phyloP scores from a whole-genome alignment of 2,329 filamentous ascomycete genomes.

The Fusarium illudens region DNA sequence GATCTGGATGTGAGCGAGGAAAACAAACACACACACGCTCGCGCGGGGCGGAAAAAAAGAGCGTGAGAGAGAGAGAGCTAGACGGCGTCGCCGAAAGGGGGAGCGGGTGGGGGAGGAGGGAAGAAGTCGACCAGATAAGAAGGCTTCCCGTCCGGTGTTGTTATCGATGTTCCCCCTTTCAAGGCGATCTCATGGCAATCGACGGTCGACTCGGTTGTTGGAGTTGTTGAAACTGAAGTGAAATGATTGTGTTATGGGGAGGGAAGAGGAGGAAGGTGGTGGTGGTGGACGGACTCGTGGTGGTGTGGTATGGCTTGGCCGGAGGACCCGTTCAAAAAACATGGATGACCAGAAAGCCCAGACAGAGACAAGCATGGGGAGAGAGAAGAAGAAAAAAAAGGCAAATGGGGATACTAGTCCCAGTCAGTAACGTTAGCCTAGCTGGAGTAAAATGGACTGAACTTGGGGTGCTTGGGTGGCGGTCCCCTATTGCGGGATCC shows the following conservation, averaged over 20 bases:
- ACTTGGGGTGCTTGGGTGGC: too few relatives aligned
- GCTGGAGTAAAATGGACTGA: neutral
- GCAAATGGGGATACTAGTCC: neutral
- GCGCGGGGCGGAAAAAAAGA: constrained; percentile 18
- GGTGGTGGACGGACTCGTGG: neutral
- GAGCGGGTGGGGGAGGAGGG: neutral
- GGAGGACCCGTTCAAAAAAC: neutral
- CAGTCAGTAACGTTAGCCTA: neutral
- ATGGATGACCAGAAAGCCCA: neutral
- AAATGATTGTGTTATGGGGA: neutral
- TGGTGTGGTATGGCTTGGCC: constrained; percentile 9
- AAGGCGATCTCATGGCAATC: constrained; percentile 24
- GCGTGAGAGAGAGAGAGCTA: neutral
- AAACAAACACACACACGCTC: too few relatives aligned
- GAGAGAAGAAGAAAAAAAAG: neutral
- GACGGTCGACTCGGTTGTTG: neutral
- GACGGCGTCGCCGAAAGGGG: constrained; percentile 33
- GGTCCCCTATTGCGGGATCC: constrained; percentile 7
- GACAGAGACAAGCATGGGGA: neutral
- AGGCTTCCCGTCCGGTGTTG: neutral
- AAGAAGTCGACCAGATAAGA: neutral
- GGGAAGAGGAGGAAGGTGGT: neutral
- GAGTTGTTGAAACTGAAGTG: neutral
- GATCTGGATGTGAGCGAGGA: neutral
- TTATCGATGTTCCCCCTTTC: constrained; percentile 16